A percentile compares a stretch with the other conserved stretches of the same genome.
These are phyloP conservation scores for Phalaenopsis equestris DNA, from an alignment of 106 monocot species.

Conservation along the genomic window DNA sequence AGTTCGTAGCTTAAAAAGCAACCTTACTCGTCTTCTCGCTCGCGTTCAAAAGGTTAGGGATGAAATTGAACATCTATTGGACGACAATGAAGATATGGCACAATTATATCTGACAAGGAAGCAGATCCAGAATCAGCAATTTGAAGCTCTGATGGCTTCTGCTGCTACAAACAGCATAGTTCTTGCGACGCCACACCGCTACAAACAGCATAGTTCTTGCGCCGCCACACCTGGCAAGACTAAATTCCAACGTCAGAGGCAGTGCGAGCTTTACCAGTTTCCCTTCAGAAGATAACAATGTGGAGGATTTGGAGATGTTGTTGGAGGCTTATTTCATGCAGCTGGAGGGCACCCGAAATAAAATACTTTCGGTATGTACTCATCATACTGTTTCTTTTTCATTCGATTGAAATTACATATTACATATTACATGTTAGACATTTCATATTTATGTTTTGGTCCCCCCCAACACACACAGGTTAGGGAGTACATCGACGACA, in stretches of 20 bases:
- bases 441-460: not conserved
- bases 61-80: slow-evolving; percentile 90
- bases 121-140: slow-evolving; percentile 66
- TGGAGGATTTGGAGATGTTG: slow-evolving; percentile 96
- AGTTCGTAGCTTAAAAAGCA: slow-evolving; percentile 72
- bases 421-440: too few species aligned
- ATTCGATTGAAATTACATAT: too few species aligned
- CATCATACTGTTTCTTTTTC: too few species aligned
- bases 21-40: slow-evolving; percentile 79
- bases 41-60: slow-evolving; percentile 92
- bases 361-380: slow-evolving; percentile 78
- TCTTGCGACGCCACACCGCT: slow-evolving; percentile 26
- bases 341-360: slow-evolving; percentile 88
- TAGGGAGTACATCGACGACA: slow-evolving; percentile 89
- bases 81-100: slow-evolving; percentile 91
- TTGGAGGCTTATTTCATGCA: slow-evolving; percentile 98
- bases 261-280: slow-evolving; percentile 69
- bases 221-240: slow-evolving; percentile 32
- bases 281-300: slow-evolving; percentile 65
- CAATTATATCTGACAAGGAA: slow-evolving; percentile 89
- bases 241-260: slow-evolving; percentile 37
- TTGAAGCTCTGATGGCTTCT: slow-evolving; percentile 57
- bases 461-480: slow-evolving; percentile 30
- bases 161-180: slow-evolving; percentile 49
- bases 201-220: slow-evolving; percentile 49